phyloP scores from a whole-genome alignment of 2,329 filamentous ascomycete genomes.

The Alternaria rosae region DNA sequence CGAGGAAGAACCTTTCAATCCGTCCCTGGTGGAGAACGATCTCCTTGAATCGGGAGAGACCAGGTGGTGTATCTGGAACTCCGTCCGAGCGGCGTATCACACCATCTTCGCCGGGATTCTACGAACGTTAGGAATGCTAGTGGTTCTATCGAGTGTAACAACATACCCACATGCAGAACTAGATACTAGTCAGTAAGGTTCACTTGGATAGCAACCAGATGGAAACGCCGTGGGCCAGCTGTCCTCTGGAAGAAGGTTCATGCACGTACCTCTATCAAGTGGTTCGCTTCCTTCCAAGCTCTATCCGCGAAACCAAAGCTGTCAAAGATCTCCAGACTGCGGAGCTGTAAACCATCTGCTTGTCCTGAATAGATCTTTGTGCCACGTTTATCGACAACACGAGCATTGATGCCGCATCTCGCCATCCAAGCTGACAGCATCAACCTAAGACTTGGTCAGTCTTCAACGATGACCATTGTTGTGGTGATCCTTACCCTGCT shows the following conservation, averaged over 20 bases:
- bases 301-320: slow-evolving; percentile 72
- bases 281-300: slow-evolving; percentile 71
- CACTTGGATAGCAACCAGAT: background rate
- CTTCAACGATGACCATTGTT: background rate
- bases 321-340: slow-evolving; percentile 59
- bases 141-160: background rate
- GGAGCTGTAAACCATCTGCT: slow-evolving; percentile 53
- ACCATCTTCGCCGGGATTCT: slow-evolving; percentile 68
- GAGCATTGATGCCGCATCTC: slow-evolving; percentile 49
- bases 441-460: slow-evolving; percentile 25
- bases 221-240: no score
- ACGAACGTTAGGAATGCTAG: background rate
- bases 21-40: slow-evolving; percentile 75
- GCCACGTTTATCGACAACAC: slow-evolving; percentile 53
- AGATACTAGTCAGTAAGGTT: slow-evolving; percentile 6
- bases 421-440: slow-evolving; percentile 55
- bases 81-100: slow-evolving; percentile 65
- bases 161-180: slow-evolving; percentile 52
- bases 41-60: slow-evolving; percentile 69
- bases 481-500: slow-evolving; percentile 19
- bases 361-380: slow-evolving; percentile 53
- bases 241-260: slow-evolving; percentile 55
- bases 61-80: slow-evolving; percentile 68
- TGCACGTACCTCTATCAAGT: slow-evolving; percentile 68
- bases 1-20: slow-evolving; percentile 72